These are phyloP conservation scores for Rhizoclosmatium sp. DNA, from an alignment of 192 early-diverging fungal genomes.

Conservation along the genomic window DNA sequence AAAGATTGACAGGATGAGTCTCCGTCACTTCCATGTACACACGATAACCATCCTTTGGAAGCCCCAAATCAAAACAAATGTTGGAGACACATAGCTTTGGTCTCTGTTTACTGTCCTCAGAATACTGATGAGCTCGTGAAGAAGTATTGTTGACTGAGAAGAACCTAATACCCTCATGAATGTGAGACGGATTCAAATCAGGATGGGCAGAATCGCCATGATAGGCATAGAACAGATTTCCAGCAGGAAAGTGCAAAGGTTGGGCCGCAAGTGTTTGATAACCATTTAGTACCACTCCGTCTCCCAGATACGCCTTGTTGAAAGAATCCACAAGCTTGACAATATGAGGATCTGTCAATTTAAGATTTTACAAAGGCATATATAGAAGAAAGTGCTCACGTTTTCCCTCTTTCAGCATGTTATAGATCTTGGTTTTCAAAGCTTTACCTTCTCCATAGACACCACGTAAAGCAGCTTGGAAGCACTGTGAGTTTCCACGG, in stretches of 20 bases:
- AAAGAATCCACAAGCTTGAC: too few relatives aligned
- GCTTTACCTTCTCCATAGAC: background rate
- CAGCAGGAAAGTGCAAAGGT: background rate
- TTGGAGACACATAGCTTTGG: background rate
- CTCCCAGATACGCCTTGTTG: background rate
- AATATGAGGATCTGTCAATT: too few relatives aligned
- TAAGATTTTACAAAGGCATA: too few relatives aligned
- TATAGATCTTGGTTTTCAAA: background rate
- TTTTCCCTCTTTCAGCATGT: too few relatives aligned
- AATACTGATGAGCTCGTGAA: slow-evolving; percentile 1
- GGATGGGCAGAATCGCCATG: background rate
- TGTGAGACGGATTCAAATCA: too few relatives aligned
- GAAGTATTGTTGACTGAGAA: background rate
- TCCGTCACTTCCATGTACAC: background rate
- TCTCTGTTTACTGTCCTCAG: background rate
- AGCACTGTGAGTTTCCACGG: too few relatives aligned
- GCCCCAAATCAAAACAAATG: background rate
- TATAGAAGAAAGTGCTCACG: too few relatives aligned
- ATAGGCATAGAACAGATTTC: background rate
- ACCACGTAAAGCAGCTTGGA: too few relatives aligned
- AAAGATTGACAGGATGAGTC: background rate
- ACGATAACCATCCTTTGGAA: background rate
- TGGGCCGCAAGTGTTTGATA: background rate
- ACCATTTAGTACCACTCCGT: background rate
- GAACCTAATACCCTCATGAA: too few relatives aligned